These are phyloP conservation scores for Somion occarium DNA, from an alignment of 1,284 basidiomycete genomes.

Conservation along the genomic window DNA sequence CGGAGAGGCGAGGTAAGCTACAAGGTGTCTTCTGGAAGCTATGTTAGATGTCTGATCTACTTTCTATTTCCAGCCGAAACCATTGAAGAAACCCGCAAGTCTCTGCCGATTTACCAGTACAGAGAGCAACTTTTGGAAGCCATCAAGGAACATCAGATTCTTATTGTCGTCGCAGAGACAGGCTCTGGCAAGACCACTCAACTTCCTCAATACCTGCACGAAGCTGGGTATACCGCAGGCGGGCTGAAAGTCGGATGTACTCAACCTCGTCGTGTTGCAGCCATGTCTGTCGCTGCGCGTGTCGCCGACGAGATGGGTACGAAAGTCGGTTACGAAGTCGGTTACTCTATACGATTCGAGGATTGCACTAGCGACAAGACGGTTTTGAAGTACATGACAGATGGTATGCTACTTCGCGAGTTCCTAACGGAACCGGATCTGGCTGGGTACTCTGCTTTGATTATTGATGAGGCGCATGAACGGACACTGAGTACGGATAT, in stretches of 20 bases:
- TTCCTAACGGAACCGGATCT: constrained; percentile 95
- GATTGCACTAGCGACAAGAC: constrained; percentile 99
- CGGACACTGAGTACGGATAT: constrained; percentile 95
- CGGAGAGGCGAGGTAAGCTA: constrained; percentile 79
- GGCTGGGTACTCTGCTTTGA: constrained; percentile 87
- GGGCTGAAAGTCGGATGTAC: constrained; percentile 96
- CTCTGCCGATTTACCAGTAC: constrained; percentile 85
- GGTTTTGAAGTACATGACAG: constrained; percentile 97
- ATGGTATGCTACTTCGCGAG: constrained; percentile 95
- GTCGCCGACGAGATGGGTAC: constrained; percentile 99
- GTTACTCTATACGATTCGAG: constrained; percentile 98
- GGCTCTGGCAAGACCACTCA: constrained; percentile 99
- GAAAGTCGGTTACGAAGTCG: constrained; percentile 95
- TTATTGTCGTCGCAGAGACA: constrained; percentile 91
- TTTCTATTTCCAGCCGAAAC: constrained; percentile 81
- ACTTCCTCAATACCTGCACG: constrained; percentile 95
- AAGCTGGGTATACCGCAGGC: constrained; percentile 89
- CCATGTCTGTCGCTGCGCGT: constrained; percentile 98
- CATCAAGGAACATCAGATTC: constrained; percentile 85
- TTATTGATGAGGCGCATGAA: constrained; percentile 98
- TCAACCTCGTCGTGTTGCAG: constrained; percentile 96
- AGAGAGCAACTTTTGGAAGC: constrained; percentile 87
- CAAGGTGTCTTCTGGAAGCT: too few species aligned
- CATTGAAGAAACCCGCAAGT: constrained; percentile 90
- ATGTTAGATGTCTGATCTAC: too few species aligned